Percentiles rank a stretch among this genome's conserved stretches.
Conservation (phyloP, 257 asterid species). For the Nicotiana attenuata region DNA sequence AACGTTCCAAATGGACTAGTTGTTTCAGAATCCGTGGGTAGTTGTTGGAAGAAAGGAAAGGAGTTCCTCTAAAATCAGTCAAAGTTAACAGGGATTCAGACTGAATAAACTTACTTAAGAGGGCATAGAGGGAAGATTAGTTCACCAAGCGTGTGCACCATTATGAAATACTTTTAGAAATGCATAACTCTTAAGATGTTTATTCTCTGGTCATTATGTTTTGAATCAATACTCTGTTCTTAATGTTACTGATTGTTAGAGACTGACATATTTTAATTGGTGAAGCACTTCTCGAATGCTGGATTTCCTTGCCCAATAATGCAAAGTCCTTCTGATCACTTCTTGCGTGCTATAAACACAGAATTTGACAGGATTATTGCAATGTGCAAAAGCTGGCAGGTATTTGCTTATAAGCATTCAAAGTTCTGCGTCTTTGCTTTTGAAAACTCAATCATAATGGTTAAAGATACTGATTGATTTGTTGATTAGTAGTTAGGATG, state of each 20-base stretch:
- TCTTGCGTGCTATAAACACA: conserved; percentile 91
- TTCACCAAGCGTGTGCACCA: not conserved
- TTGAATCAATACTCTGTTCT: not conserved
- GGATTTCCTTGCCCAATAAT: conserved; percentile 99
- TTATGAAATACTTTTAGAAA: not conserved
- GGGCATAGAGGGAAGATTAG: not conserved
- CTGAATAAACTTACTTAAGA: not conserved
- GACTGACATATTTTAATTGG: conserved; percentile 17
- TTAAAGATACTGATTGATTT: not conserved
- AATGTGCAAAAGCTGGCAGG: conserved; percentile 99
- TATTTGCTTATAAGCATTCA: conserved; percentile 21
- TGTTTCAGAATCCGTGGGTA: not conserved
- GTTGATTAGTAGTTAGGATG: not conserved
- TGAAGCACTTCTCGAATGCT: conserved; percentile 96
- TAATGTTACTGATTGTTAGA: not conserved
- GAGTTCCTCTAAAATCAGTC: not conserved
- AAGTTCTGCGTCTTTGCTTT: not conserved
- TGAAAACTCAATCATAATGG: not conserved
- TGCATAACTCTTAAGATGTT: not conserved
- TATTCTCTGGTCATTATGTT: not conserved
- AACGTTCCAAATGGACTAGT: not conserved
- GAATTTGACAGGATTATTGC: conserved; percentile 96
- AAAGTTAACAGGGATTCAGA: not conserved
- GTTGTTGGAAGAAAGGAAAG: not conserved
- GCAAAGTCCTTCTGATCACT: conserved; percentile 99